Base-by-base conservation (phyloP, 2,329 filamentous ascomycete genomes). In the Scedosporium dehoogii region DNA sequence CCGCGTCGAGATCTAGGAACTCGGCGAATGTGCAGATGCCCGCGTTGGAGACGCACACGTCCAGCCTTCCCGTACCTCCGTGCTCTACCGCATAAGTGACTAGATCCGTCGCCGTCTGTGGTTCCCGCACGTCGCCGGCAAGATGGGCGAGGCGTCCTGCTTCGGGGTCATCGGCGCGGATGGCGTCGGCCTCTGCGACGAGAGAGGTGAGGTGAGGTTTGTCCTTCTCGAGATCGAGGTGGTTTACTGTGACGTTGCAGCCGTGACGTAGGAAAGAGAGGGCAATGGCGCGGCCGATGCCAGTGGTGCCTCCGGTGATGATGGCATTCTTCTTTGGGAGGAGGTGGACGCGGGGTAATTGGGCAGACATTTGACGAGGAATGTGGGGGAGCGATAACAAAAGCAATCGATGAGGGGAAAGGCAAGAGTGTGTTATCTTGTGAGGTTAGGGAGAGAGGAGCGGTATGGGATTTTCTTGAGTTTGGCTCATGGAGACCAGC, bases 21-120 rank as follows among this genome's bases (percentile, higher is more conserved):
- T 96, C 90, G 63, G 88, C 87, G 74, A 97, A 97, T 66, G 89
- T 83, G 79, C 91, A 96, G 64, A 96, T 83, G 6, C 92, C 92
- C 3, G 92, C 92, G 76, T 96, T 96, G 73, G 86, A 90, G 29
- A 96, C 89, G 73, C 93, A 93, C 6, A 96, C 79, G 74, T 91
- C 88, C 41, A 92, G 75, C 3, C 85, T 79, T 0, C 76, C 75
- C 4, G 76, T 71, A 14, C 81, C 79, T 71, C 85, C 88, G 63
- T 76, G 75, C 63, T 81, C 73, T 1, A 92, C 87, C 0, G 88
- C 86, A 66, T 81, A 79, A 12, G 78, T 75, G 5, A 96, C 86
- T 25, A 96, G 81, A 29, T 81, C 76, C 53, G 80, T 76, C 7
- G 89, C 90, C 0, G 91, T 92, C 64, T 85, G 82, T 0, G 89